Conservation (phyloP, 2,329 filamentous ascomycete species). For the Colletotrichum gloeosporioides region DNA sequence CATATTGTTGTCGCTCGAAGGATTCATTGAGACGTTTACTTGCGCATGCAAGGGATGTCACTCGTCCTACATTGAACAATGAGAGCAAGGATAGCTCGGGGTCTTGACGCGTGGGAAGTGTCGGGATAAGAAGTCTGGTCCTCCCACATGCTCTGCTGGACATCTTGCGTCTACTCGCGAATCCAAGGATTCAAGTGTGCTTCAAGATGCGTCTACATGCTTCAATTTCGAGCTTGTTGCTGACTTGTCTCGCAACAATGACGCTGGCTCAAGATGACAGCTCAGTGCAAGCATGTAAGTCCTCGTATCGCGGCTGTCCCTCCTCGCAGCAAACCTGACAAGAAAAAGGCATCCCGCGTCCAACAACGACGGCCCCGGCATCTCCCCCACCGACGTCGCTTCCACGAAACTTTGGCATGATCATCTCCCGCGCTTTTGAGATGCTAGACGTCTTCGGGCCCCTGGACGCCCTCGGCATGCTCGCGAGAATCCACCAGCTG, state of each 20-base stretch:
- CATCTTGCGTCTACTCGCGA: not conserved
- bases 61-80: not conserved
- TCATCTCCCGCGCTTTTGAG: constrained; percentile 51
- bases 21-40: not conserved
- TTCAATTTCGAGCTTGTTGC: not conserved
- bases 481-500: constrained; percentile 1
- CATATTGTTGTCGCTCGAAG: not conserved
- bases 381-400: not conserved
- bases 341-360: not conserved
- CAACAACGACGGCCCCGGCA: not conserved
- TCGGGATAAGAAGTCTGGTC: not conserved
- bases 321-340: not conserved
- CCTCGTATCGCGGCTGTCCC: not conserved
- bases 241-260: not conserved
- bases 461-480: constrained; percentile 41
- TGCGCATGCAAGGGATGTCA: not conserved
- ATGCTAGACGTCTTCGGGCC: constrained; percentile 51
- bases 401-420: constrained; percentile 40
- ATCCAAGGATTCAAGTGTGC: no score
- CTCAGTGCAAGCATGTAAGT: not conserved
- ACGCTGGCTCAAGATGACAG: not conserved
- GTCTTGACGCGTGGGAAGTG: not conserved
- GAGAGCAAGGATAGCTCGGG: not conserved
- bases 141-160: not conserved
- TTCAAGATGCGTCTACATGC: not conserved